Conservation (phyloP, 148 eudicot genomes). For the Persicaria maculosa region DNA sequence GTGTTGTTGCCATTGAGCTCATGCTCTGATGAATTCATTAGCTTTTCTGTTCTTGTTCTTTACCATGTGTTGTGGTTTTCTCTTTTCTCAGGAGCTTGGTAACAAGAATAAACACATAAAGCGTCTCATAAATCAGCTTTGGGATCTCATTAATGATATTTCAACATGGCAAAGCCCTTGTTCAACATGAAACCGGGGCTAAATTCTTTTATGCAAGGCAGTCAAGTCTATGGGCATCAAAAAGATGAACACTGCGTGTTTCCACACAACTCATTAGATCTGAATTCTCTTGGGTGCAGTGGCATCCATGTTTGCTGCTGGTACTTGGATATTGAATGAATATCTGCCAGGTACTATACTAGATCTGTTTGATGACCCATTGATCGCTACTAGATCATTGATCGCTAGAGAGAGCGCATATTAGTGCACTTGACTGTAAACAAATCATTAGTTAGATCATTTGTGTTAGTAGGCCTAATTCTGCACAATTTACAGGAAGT, state of each 20-base stretch:
- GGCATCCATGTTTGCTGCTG: not conserved
- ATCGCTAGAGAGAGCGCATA: no score
- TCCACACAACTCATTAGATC: not conserved
- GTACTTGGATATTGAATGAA: not conserved
- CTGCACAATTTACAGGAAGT: no score
- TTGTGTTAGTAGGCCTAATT: no score
- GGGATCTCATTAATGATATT: slow-evolving; percentile 60
- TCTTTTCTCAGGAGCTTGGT: slow-evolving; percentile 48
- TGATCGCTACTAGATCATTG: not conserved
- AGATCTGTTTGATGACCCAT: not conserved
- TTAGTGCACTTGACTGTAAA: no score
- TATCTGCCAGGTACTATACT: not conserved
- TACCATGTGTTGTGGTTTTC: not conserved
- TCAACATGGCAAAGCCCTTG: slow-evolving; percentile 89
- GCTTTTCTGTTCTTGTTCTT: not conserved
- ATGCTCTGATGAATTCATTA: not conserved
- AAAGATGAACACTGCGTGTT: not conserved
- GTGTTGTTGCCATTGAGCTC: not conserved
- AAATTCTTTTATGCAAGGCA: not conserved
- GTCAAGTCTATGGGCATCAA: not conserved
- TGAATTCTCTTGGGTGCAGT: not conserved
- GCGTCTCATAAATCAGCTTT: slow-evolving; percentile 68
- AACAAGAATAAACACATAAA: slow-evolving; percentile 66
- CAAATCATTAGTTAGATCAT: no score
- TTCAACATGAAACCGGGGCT: slow-evolving; percentile 24